A percentile compares a stretch with the other conserved stretches of the same genome.
Evolutionary conservation across 2,329 filamentous ascomycete species (phyloP).

Genomic region (Trichoderma asperellum): DNA sequence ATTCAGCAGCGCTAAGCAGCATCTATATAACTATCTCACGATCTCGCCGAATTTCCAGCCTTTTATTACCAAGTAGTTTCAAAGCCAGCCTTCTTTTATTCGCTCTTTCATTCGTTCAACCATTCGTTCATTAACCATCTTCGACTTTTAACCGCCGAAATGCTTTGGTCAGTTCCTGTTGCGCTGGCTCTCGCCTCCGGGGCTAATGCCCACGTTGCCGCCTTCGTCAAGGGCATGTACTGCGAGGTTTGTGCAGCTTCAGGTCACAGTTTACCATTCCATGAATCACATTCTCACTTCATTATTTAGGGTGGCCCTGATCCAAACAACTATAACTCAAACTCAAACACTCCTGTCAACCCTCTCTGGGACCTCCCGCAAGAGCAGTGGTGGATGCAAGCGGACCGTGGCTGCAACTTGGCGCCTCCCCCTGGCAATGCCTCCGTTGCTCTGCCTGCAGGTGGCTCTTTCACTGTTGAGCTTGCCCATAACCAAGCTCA

Average conservation of each 20-base stretch:
- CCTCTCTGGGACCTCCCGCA: slow-evolving; percentile 49
- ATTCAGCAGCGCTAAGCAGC: background rate
- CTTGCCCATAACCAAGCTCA: slow-evolving; percentile 51
- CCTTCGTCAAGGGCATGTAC: slow-evolving; percentile 35
- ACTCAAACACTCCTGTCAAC: slow-evolving; percentile 48
- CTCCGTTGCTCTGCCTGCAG: slow-evolving; percentile 49
- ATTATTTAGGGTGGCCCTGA: slow-evolving; percentile 33
- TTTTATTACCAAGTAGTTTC: background rate
- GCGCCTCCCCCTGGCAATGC: slow-evolving; percentile 36
- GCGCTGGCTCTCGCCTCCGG: slow-evolving; percentile 28
- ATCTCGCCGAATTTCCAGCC: background rate
- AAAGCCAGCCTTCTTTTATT: slow-evolving; percentile 2
- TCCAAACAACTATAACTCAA: slow-evolving; percentile 41
- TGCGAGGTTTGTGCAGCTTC: slow-evolving; percentile 29
- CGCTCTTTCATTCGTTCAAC: background rate
- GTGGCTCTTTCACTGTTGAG: slow-evolving; percentile 51
- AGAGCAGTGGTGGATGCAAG: slow-evolving; percentile 53
- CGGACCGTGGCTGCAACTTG: slow-evolving; percentile 48
- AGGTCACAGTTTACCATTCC: background rate
- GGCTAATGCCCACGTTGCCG: slow-evolving; percentile 31
- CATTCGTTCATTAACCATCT: slow-evolving; percentile 4
- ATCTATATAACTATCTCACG: slow-evolving; percentile 13
- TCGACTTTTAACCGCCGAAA: slow-evolving; percentile 2
- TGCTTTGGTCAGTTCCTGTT: slow-evolving; percentile 28
- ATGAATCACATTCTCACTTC: background rate